These are phyloP conservation scores for Nakaseomyces uthaithaninus DNA, from an alignment of 1,139 yeast genomes.

Conservation along the genomic window DNA sequence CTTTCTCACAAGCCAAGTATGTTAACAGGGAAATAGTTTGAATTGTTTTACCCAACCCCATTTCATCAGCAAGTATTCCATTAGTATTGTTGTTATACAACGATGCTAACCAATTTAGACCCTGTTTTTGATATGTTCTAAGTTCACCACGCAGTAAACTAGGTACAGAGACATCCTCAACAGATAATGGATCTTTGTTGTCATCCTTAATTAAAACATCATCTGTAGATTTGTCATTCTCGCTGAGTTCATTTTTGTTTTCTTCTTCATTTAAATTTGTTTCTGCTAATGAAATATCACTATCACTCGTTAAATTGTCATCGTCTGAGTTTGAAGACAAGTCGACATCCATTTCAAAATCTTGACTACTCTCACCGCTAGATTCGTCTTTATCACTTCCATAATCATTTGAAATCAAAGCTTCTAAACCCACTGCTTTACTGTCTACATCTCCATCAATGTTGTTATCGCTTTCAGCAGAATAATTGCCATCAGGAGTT, in stretches of 20 bases:
- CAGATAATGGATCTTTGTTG: slow-evolving; percentile 38
- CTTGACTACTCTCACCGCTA: slow-evolving; percentile 15
- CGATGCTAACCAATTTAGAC: slow-evolving; percentile 94
- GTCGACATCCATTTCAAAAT: slow-evolving; percentile 19
- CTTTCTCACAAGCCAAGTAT: slow-evolving; percentile 87
- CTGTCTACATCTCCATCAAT: neutral
- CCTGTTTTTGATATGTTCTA: slow-evolving; percentile 91
- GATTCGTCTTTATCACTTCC: slow-evolving; percentile 6
- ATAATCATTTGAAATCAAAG: slow-evolving; percentile 12
- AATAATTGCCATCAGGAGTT: too few species aligned
- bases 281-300: slow-evolving; percentile 9
- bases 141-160: slow-evolving; percentile 69
- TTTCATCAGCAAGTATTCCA: slow-evolving; percentile 96
- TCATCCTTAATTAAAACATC: slow-evolving; percentile 22
- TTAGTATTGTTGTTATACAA: slow-evolving; percentile 86
- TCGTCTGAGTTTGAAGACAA: slow-evolving; percentile 14
- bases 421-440: slow-evolving; percentile 13
- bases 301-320: slow-evolving; percentile 16
- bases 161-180: slow-evolving; percentile 68
- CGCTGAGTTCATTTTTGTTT: neutral
- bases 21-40: slow-evolving; percentile 86
- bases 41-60: slow-evolving; percentile 97
- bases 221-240: neutral
- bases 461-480: too few species aligned
- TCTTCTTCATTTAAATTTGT: neutral